Base-by-base conservation (phyloP, 352 stramenopile species). In the Phytophthora europaea region DNA sequence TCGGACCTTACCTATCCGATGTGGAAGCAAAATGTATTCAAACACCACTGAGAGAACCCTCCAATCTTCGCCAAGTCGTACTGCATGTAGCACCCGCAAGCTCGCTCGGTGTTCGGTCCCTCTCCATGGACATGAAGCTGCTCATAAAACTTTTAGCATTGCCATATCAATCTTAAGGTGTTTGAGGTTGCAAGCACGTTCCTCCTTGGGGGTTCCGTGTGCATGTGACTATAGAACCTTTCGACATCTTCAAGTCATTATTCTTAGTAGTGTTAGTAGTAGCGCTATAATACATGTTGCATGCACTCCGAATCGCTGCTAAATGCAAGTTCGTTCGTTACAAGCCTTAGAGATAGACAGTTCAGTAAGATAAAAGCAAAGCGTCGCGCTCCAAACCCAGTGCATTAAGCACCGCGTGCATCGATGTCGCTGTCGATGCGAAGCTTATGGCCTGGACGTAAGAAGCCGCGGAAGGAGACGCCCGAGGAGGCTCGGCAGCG, bases 141-240 rank as follows among this genome's bases (percentile, higher is more conserved):
- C 74, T 84, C 61, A 78, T 85, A 81, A 84, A 81, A 81, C 71
- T 47, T 66, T 67, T 65, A 68, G 76, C 82, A 76, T 81, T 91
- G 84, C 85, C 48, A 89, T 65, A 83, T 16, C 33, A 22, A 90
- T 23, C 67, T 76, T 74, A 83, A 81, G 81, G 70, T 78, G 86
- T 94, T 94, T 92, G 87, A 92, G 84, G 87, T 94, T 88, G 87
- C 84, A 80, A 76, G 83, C 61, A 74, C 80, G 54, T 72, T 65
- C 61, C 51, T 70, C 61, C 26, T 70, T 15, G 59, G 16, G 33
- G 43, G 67, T 55, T 12, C 55, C 23, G 57, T 94, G 87, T 81
- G 87, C 87, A 85, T 80, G 84, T 82, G 82, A 92, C 72, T 81
- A 94, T 94, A 94, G 74, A 94, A 64, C 72, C 78, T 85, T 86